These are phyloP conservation scores for Colletotrichum graminicola DNA, from an alignment of 2,329 filamentous ascomycete genomes.

Conservation along the genomic window DNA sequence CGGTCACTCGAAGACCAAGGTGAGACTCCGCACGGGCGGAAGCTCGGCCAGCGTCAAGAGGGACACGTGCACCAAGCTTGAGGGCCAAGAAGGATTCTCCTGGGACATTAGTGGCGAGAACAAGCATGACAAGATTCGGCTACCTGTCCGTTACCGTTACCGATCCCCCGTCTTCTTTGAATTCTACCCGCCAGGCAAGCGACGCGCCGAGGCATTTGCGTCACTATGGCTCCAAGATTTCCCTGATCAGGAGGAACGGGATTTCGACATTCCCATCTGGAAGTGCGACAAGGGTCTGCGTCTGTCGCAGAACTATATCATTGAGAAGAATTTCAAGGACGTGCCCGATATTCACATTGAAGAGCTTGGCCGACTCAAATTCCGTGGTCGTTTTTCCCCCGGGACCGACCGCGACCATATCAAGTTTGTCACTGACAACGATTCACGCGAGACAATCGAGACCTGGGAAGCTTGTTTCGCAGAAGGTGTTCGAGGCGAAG, in stretches of 20 bases:
- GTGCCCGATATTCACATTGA: conserved; percentile 82
- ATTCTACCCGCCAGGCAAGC: conserved; percentile 78
- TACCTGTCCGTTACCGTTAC: conserved; percentile 93
- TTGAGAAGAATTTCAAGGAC: conserved; percentile 76
- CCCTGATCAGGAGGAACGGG: conserved; percentile 80
- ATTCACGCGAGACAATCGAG: conserved; percentile 92
- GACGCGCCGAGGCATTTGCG: conserved; percentile 80
- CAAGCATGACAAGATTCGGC: conserved; percentile 65
- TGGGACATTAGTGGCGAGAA: conserved; percentile 63
- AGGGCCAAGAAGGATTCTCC: conserved; percentile 65
- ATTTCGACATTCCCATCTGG: conserved; percentile 93
- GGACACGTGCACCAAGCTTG: conserved; percentile 69
- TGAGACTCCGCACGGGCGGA: conserved; percentile 86
- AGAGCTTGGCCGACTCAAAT: conserved; percentile 84
- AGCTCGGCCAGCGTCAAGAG: conserved; percentile 79
- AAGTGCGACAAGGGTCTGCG: conserved; percentile 80
- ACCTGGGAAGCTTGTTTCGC: conserved; percentile 93
- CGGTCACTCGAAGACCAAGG: conserved; percentile 75
- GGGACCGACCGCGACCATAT: conserved; percentile 91
- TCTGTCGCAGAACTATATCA: conserved; percentile 93
- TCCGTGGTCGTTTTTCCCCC: conserved; percentile 86
- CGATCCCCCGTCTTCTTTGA: conserved; percentile 91
- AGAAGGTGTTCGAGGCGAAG: conserved; percentile 82
- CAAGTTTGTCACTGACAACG: conserved; percentile 85
- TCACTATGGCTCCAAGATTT: conserved; percentile 89